Evolutionary conservation across 1,284 basidiomycete species (phyloP), one percentile per base, ranked within the genome.

Genomic region (Fomitopsis betulina): DNA sequence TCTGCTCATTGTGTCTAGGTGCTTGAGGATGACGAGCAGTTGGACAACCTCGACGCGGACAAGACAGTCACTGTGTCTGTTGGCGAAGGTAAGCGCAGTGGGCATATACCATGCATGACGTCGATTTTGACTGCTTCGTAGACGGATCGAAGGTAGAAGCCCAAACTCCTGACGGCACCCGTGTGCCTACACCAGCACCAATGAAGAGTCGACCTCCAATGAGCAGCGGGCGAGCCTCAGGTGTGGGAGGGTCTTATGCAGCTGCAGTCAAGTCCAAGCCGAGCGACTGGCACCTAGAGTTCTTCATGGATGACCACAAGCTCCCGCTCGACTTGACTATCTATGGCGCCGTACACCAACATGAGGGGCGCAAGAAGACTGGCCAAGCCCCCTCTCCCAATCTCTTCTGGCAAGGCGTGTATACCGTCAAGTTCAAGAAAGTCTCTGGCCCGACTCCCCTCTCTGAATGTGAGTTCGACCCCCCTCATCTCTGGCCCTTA

Each of bases 271-370:
- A 96, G 75, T 79, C 93, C 1, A 92, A 93, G 68, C 93, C 95
- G 0, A 85, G 83, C 23, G 96, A 99, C 68, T 99, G 95, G 94
- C 96, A 99, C 71, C 83, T 99, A 51, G 91, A 96, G 71, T 99
- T 99, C 72, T 89, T 85, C 19, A 89, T 98, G 82, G 93, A 94
- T 65, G 94, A 92, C 58, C 85, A 93, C 59, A 76, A 84, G 15
- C 76, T 99, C 25, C 87, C 89, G 0, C 75, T 96, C 60, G 91
- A 95, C 69, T 82, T 96, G 60, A 99, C 97, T 0, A 89, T 99
- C 58, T 99, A 97, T 68, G 96, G 96, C 3, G 96, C 94, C 0
- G 89, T 98, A 43, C 94, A 98, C 71, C 89, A 91, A 62, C 87
- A 92, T 68, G 92, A 94, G 68, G 82, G 83, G 69, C 80, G 89